phyloP scores from a whole-genome alignment of 345 rosid species.

The Hibiscus syriacus region DNA sequence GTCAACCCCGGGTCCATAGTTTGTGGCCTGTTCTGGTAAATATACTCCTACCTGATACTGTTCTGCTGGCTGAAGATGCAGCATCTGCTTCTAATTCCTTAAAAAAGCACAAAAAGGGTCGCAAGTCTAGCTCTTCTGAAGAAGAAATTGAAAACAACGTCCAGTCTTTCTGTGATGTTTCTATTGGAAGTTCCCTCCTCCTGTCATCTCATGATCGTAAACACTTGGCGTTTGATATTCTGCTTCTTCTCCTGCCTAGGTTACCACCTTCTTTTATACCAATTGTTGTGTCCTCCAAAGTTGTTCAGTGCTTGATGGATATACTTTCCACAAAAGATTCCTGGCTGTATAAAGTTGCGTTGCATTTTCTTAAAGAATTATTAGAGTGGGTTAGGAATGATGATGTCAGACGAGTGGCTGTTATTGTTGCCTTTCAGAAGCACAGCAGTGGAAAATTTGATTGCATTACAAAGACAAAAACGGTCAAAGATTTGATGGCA shows the following conservation, averaged over 20 bases:
- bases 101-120: too few relatives aligned
- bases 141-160: constrained; percentile 48
- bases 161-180: constrained; percentile 41
- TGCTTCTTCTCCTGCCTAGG: constrained; percentile 73
- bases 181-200: constrained; percentile 23
- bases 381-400: constrained; percentile 65
- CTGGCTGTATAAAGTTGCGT: constrained; percentile 79
- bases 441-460: constrained; percentile 92
- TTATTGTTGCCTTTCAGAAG: constrained; percentile 72
- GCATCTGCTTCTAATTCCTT: too few relatives aligned
- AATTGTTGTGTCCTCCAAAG: constrained; percentile 54
- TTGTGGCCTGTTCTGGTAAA: constrained; percentile 65
- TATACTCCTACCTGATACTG: too few relatives aligned
- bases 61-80: too few relatives aligned
- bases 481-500: constrained; percentile 67
- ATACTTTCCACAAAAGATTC: constrained; percentile 79
- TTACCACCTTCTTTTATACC: constrained; percentile 66
- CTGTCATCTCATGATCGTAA: not conserved
- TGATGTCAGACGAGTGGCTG: constrained; percentile 74
- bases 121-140: too few relatives aligned
- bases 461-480: constrained; percentile 54
- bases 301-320: constrained; percentile 85
- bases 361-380: constrained; percentile 61
- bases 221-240: constrained; percentile 36
- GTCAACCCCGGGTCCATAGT: constrained; percentile 88